Percentiles rank a stretch among this genome's conserved stretches.
Conservation (phyloP, 2,329 filamentous ascomycete species). For the Fusarium nisikadoi region DNA sequence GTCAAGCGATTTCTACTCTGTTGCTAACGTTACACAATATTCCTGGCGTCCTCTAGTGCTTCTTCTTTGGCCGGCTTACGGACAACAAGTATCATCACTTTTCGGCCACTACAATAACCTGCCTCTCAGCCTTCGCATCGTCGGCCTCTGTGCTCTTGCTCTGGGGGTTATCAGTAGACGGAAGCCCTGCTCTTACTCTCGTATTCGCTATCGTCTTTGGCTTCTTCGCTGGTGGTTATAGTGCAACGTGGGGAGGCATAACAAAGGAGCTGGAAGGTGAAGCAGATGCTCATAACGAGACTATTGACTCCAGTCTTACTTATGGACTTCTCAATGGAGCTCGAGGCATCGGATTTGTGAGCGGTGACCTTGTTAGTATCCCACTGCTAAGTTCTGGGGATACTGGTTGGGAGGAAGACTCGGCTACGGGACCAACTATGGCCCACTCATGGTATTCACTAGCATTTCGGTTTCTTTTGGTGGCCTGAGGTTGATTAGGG, state of each 20-base stretch:
- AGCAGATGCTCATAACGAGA: background rate
- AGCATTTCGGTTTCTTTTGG: background rate
- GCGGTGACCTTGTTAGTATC: background rate
- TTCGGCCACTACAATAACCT: background rate
- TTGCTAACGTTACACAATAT: background rate
- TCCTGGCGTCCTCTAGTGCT: background rate
- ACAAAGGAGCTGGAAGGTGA: background rate
- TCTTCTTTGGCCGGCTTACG: conserved; percentile 1
- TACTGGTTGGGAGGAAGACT: background rate
- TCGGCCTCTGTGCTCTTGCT: background rate
- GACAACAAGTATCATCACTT: background rate
- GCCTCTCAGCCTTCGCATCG: background rate
- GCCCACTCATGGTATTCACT: background rate
- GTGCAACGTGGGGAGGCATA: background rate
- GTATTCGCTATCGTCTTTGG: background rate
- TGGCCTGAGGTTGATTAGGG: background rate
- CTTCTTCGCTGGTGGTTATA: background rate
- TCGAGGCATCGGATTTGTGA: background rate
- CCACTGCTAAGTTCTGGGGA: background rate
- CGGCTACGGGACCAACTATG: background rate
- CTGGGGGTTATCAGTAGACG: background rate
- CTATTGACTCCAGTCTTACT: background rate
- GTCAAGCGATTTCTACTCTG: background rate
- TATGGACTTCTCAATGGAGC: background rate
- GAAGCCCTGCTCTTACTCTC: background rate